These are phyloP conservation scores for Pythium monospermum DNA, from an alignment of 352 stramenopile species.

Conservation along the genomic window DNA sequence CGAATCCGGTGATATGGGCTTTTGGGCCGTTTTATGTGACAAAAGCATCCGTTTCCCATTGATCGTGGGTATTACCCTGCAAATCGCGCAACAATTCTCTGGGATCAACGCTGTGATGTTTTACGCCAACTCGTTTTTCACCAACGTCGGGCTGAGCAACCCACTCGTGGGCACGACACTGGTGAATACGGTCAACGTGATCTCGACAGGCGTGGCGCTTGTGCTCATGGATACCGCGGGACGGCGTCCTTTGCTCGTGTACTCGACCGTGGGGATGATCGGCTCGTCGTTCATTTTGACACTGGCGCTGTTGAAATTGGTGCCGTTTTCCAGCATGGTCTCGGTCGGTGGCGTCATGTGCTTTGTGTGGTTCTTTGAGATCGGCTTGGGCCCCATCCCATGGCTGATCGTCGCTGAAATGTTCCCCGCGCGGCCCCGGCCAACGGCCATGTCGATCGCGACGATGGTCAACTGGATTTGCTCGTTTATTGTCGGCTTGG, in stretches of 20 bases:
- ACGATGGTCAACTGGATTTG: slow-evolving; percentile 92
- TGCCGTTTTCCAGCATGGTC: slow-evolving; percentile 38
- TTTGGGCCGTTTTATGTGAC: slow-evolving; percentile 36
- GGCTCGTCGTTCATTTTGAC: slow-evolving; percentile 35
- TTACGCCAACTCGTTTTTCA: slow-evolving; percentile 44
- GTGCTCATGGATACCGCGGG: slow-evolving; percentile 44
- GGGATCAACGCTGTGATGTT: slow-evolving; percentile 52
- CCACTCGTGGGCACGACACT: slow-evolving; percentile 33
- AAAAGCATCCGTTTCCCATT: slow-evolving; percentile 33
- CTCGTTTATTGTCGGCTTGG: slow-evolving; percentile 90
- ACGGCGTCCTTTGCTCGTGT: slow-evolving; percentile 35
- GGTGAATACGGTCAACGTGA: slow-evolving; percentile 35
- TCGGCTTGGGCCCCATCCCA: slow-evolving; percentile 76
- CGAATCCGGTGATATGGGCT: slow-evolving; percentile 37
- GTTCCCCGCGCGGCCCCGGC: slow-evolving; percentile 87
- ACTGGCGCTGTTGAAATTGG: slow-evolving; percentile 34
- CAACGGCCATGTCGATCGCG: slow-evolving; percentile 68
- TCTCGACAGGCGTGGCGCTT: slow-evolving; percentile 40
- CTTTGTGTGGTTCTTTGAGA: slow-evolving; percentile 52
- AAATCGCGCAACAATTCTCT: slow-evolving; percentile 36
- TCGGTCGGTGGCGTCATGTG: slow-evolving; percentile 42
- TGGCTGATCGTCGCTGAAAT: slow-evolving; percentile 93
- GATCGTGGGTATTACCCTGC: slow-evolving; percentile 31
- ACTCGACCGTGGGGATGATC: slow-evolving; percentile 40
- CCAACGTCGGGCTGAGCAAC: slow-evolving; percentile 31